Evolutionary conservation across 805 yeast genomes (phyloP).

Genomic region (Hyphopichia homilentoma): DNA sequence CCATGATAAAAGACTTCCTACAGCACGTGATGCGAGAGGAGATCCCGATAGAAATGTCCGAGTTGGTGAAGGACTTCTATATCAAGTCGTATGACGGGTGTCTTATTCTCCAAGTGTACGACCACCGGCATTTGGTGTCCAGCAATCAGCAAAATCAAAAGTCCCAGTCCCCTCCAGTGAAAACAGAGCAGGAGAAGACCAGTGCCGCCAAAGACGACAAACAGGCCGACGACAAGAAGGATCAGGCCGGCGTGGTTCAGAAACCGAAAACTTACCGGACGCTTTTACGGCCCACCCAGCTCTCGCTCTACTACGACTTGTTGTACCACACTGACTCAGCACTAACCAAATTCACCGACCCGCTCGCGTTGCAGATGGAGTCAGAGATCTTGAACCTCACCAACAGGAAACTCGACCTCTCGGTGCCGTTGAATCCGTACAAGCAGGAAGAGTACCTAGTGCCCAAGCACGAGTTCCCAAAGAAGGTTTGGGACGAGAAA

Average conservation of each 20-base stretch:
- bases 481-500: constrained; percentile 38
- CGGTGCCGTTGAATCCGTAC: constrained; percentile 72
- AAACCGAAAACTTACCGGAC: constrained; percentile 76
- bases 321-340: constrained; percentile 76
- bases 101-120: constrained; percentile 78
- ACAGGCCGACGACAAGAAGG: constrained; percentile 1
- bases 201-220: constrained; percentile 7
- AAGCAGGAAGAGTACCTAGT: constrained; percentile 40
- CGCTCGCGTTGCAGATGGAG: constrained; percentile 76
- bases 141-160: constrained; percentile 1
- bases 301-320: constrained; percentile 80
- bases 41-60: constrained; percentile 86
- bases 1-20: constrained; percentile 74
- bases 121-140: constrained; percentile 60
- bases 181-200: not conserved
- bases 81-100: constrained; percentile 87
- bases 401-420: constrained; percentile 69
- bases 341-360: constrained; percentile 73
- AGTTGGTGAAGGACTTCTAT: constrained; percentile 83
- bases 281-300: constrained; percentile 72
- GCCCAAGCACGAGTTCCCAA: constrained; percentile 49
- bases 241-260: constrained; percentile 3
- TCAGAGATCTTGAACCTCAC: constrained; percentile 80
- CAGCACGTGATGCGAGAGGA: constrained; percentile 75
- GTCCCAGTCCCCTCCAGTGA: not conserved